These are phyloP conservation scores for Globisporangium spinosum DNA, from an alignment of 352 stramenopile genomes.

Conservation along the genomic window DNA sequence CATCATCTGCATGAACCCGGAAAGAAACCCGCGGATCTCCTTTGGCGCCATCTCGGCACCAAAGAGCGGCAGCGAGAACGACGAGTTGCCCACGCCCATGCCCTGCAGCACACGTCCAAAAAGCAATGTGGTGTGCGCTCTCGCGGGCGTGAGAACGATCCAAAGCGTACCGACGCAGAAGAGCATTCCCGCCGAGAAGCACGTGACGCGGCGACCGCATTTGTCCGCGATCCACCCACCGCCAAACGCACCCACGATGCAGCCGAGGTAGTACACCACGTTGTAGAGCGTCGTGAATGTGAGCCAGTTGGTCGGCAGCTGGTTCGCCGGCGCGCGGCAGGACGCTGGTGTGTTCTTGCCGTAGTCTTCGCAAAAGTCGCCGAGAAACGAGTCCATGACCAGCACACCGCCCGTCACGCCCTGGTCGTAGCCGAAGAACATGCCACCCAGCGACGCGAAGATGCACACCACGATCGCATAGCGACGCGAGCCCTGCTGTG, in stretches of 20 bases:
- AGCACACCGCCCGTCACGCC: slow-evolving; percentile 40
- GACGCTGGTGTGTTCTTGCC: slow-evolving; percentile 31
- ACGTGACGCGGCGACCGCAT: slow-evolving; percentile 34
- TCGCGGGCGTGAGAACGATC: slow-evolving; percentile 20
- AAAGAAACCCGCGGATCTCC: slow-evolving; percentile 32
- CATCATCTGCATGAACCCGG: slow-evolving; percentile 37
- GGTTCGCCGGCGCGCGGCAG: slow-evolving; percentile 16
- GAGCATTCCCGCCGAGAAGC: slow-evolving; percentile 32
- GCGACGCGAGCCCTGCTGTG: slow-evolving; percentile 1
- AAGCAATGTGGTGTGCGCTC: slow-evolving; percentile 25
- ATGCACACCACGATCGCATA: slow-evolving; percentile 29
- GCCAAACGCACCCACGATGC: slow-evolving; percentile 29
- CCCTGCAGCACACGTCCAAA: slow-evolving; percentile 35
- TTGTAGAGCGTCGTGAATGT: slow-evolving; percentile 44
- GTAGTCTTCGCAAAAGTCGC: slow-evolving; percentile 38
- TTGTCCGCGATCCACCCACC: slow-evolving; percentile 31
- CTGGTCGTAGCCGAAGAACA: slow-evolving; percentile 50
- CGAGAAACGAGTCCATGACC: slow-evolving; percentile 43
- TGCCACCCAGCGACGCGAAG: slow-evolving; percentile 37
- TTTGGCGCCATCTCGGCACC: slow-evolving; percentile 36
- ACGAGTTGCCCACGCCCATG: slow-evolving; percentile 24
- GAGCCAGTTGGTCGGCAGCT: slow-evolving; percentile 36
- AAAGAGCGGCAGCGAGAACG: slow-evolving; percentile 27
- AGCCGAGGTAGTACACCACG: slow-evolving; percentile 41
- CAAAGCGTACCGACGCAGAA: slow-evolving; percentile 38